Evolutionary conservation across 2,329 filamentous ascomycete genomes (phyloP).

Genomic region (Pseudogymnoascus sp.): DNA sequence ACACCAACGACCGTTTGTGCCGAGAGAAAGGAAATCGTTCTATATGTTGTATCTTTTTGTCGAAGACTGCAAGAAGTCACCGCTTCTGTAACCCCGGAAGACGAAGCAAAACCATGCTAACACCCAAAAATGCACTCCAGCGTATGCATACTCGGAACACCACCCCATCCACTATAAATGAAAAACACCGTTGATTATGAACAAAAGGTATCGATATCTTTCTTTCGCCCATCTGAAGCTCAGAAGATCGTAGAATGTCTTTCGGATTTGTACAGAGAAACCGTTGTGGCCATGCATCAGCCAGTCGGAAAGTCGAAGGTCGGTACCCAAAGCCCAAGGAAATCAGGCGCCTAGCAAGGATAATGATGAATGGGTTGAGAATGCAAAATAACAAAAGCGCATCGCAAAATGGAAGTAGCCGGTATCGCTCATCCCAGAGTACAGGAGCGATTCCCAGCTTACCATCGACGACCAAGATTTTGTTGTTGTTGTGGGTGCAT

Average conservation of each 20-base stretch:
- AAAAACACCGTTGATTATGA: conserved; percentile 26
- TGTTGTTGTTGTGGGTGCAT: conserved; percentile 37
- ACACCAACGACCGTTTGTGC: conserved; percentile 20
- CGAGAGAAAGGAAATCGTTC: conserved; percentile 27
- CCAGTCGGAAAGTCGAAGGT: conserved; percentile 12
- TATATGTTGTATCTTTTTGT: conserved; percentile 29
- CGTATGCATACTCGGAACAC: conserved; percentile 18
- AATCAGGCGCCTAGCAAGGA: conserved; percentile 25
- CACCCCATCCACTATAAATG: conserved; percentile 20
- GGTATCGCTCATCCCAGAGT: conserved; percentile 18
- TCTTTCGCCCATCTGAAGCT: conserved; percentile 25
- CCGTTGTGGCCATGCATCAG: conserved; percentile 26
- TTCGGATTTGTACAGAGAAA: conserved; percentile 30
- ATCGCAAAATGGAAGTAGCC: conserved; percentile 22
- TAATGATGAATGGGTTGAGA: conserved; percentile 22
- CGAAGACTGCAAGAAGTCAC: conserved; percentile 29
- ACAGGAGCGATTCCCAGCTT: conserved; percentile 21
- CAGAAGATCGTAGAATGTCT: conserved; percentile 26
- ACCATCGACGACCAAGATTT: conserved; percentile 27
- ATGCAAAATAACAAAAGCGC: conserved; percentile 24
- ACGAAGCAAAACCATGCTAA: conserved; percentile 28
- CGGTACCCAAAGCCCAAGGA: conserved; percentile 27
- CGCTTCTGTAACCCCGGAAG: conserved; percentile 27
- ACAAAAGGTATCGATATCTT: conserved; percentile 30
- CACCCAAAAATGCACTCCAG: conserved; percentile 20